Conservation (phyloP, 345 rosid genomes). For the Cardamine chenopodiifolia region DNA sequence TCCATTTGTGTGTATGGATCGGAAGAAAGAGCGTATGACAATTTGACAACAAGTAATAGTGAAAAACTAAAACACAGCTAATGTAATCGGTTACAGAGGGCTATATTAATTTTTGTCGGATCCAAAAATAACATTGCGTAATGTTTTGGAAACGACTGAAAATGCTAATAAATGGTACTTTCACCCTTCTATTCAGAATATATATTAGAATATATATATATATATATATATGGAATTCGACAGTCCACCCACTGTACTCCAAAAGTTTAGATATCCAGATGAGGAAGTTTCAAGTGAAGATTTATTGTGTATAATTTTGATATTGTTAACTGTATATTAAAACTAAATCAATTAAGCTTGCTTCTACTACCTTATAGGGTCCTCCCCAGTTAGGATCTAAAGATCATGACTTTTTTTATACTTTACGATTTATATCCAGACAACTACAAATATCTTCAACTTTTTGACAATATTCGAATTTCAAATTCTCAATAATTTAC, state of each 20-base stretch:
- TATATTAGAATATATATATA: too few relatives aligned
- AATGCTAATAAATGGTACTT: neutral
- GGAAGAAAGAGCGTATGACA: neutral
- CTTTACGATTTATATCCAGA: too few relatives aligned
- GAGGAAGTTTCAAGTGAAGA: neutral
- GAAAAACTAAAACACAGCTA: neutral
- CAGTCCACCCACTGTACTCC: neutral
- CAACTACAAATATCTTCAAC: neutral
- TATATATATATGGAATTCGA: neutral
- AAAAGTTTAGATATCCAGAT: neutral
- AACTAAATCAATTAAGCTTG: neutral
- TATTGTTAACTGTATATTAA: neutral
- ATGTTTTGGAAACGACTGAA: conserved; percentile 6
- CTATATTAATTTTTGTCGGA: conserved; percentile 30
- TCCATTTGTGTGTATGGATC: neutral
- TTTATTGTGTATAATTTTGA: neutral
- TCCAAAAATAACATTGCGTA: neutral
- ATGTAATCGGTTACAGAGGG: neutral
- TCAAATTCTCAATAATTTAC: neutral
- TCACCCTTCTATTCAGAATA: neutral
- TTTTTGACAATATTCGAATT: neutral
- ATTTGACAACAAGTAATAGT: neutral
- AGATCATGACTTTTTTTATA: neutral
- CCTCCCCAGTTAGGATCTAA: too few relatives aligned
- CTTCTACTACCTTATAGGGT: too few relatives aligned